Evolutionary conservation across 2,329 filamentous ascomycete genomes (phyloP).

Genomic region (Aureobasidium sp.): DNA sequence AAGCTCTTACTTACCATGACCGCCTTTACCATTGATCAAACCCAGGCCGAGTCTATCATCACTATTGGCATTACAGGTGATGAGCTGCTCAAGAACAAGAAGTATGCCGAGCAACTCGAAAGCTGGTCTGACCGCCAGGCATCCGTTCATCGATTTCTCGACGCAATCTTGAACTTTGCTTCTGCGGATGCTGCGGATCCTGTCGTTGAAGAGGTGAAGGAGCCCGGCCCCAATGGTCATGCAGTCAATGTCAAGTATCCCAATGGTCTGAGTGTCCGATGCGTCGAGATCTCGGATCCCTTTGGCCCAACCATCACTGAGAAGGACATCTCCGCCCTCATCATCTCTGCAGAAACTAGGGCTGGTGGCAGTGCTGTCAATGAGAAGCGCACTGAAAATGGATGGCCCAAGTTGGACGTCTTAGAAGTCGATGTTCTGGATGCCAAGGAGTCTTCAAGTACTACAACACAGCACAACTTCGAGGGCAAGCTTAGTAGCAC

Average conservation of each 20-base stretch:
- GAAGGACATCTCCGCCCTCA: constrained; percentile 67
- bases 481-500: constrained; percentile 87
- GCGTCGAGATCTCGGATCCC: constrained; percentile 77
- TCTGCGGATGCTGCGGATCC: constrained; percentile 30
- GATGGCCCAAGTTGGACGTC: constrained; percentile 68
- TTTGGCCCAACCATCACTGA: constrained; percentile 88
- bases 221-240: constrained; percentile 43
- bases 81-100: constrained; percentile 79
- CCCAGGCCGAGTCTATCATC: constrained; percentile 35
- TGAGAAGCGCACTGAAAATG: constrained; percentile 65
- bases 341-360: constrained; percentile 83
- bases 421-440: constrained; percentile 89
- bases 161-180: constrained; percentile 54
- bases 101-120: constrained; percentile 73
- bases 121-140: constrained; percentile 69
- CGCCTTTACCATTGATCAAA: constrained; percentile 58
- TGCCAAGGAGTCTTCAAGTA: constrained; percentile 41
- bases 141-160: constrained; percentile 64
- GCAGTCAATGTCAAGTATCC: constrained; percentile 54
- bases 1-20: constrained; percentile 93
- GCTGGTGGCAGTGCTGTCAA: constrained; percentile 81
- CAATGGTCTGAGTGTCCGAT: constrained; percentile 61
- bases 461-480: constrained; percentile 48
- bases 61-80: constrained; percentile 87
- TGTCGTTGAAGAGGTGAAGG: constrained; percentile 32